phyloP scores from a whole-genome alignment of 306 rosid genomes.

The Cucumis cinereus region DNA sequence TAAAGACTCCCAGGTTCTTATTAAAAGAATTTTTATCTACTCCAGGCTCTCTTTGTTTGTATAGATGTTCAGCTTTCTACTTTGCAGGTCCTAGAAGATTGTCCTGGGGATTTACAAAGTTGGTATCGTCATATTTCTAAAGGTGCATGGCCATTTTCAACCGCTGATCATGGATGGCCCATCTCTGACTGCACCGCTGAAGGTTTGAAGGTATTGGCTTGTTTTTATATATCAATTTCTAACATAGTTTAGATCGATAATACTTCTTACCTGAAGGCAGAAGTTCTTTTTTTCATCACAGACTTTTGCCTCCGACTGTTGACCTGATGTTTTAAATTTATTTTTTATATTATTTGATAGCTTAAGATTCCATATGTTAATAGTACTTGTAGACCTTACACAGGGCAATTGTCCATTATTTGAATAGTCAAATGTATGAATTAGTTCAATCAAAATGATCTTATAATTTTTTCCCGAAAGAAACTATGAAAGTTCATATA shows the following conservation, averaged over 20 bases:
- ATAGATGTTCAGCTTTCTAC: constrained; percentile 5
- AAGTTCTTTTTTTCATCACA: too few relatives aligned
- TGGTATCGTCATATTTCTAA: constrained; percentile 85
- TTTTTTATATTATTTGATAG: background rate
- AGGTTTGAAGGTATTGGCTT: constrained; percentile 53
- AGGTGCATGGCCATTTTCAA: constrained; percentile 91
- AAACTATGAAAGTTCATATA: background rate
- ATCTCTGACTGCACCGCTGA: constrained; percentile 95
- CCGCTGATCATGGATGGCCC: constrained; percentile 94
- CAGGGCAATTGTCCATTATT: background rate
- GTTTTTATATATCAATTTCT: background rate
- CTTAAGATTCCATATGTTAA: background rate
- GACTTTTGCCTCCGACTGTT: background rate
- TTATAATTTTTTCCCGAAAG: background rate
- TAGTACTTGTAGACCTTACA: background rate
- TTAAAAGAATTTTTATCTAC: constrained; percentile 4
- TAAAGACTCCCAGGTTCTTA: constrained; percentile 64
- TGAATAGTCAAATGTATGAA: background rate
- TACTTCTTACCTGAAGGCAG: background rate
- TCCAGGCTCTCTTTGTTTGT: background rate
- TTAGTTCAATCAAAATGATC: background rate
- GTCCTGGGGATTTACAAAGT: constrained; percentile 46
- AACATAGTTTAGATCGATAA: background rate
- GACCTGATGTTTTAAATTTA: background rate
- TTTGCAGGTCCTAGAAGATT: constrained; percentile 52